Evolutionary conservation across 495 filamentous ascomycete species (phyloP), one percentile per base, ranked within the genome.

Genomic region (Penicillium silybi): DNA sequence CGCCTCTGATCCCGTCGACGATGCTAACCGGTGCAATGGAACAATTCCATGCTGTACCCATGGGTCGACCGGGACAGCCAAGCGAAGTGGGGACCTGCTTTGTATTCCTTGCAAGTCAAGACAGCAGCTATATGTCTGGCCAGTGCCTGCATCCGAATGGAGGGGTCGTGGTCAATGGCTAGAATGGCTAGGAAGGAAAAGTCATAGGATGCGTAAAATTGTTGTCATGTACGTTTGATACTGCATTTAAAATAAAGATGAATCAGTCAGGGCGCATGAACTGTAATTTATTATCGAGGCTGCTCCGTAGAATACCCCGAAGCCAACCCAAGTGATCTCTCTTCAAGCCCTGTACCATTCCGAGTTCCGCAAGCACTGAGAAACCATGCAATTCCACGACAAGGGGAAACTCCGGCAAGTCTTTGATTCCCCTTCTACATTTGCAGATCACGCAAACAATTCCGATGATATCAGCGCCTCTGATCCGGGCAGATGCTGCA

Each of bases 11-110:
- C 46, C 86, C 87, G 4, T 69, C 85, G 0, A 93, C 88, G 0
- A 93, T 93, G 89, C 79, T 65, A 37, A 76, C 84, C 2, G 67
- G 80, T 35, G 86, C 84, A 0, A 79, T 88, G 72, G 80, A 90
- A 64, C 72, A 84, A 46, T 92, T 93, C 68, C 83, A 82, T 46
- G 56, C 52, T 0, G 81, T 80, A 20, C 90, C 90, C 0, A 91
- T 95, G 76, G 88, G 89, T 10, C 73, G 90, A 26, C 88, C 88
- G 0, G 84, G 82, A 0, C 87, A 90, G 71, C 88, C 86, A 1
- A 84, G 78, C 48, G 87, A 92, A 74, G 82, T 95, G 44, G 89
- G 87, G 1, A 86, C 87, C 0, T 92, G 85, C 56, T 89, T 92
- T 55, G 87, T 93, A n/a, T 93, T 92, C 70, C 70, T 93, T 62